phyloP scores from a whole-genome alignment of 202 grass and related monocot species.

The Zoysia matrella region DNA sequence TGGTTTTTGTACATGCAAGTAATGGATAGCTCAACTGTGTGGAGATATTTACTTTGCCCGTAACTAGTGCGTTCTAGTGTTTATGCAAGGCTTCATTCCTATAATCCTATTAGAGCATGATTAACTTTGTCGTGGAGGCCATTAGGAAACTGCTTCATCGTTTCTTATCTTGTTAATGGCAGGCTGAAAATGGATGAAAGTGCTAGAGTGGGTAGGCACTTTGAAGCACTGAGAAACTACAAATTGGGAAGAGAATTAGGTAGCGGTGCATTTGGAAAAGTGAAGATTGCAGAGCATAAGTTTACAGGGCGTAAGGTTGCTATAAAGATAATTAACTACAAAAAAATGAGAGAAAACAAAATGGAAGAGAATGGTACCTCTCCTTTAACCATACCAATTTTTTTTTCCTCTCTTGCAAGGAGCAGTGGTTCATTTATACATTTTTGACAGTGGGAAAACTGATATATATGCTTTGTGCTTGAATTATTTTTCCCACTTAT shows the following conservation, averaged over 20 bases:
- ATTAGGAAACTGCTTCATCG: neutral
- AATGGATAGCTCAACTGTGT: too few species aligned
- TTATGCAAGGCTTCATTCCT: neutral
- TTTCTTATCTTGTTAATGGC: conserved; percentile 25
- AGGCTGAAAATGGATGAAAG: conserved; percentile 74
- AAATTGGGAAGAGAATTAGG: conserved; percentile 81
- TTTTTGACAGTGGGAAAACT: neutral
- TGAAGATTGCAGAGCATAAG: conserved; percentile 92
- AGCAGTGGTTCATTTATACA: neutral
- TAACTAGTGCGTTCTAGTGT: neutral
- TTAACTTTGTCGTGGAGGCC: neutral
- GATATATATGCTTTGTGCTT: conserved; percentile 12
- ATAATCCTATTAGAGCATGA: neutral
- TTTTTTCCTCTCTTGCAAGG: neutral
- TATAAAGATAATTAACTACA: conserved; percentile 87
- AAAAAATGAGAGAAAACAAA: conserved; percentile 74
- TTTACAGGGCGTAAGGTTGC: conserved; percentile 82
- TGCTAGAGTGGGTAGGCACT: conserved; percentile 54
- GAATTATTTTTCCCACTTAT: neutral
- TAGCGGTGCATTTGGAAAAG: conserved; percentile 87
- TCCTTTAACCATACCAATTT: conserved; percentile 9
- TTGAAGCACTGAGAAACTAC: conserved; percentile 73
- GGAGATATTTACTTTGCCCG: too few species aligned
- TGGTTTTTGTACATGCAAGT: too few species aligned
- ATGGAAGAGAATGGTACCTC: conserved; percentile 93